A percentile compares a stretch with the other conserved stretches of the same genome.
Evolutionary conservation across 1,284 basidiomycete species (phyloP).

Genomic region (Sparassis latifolia): DNA sequence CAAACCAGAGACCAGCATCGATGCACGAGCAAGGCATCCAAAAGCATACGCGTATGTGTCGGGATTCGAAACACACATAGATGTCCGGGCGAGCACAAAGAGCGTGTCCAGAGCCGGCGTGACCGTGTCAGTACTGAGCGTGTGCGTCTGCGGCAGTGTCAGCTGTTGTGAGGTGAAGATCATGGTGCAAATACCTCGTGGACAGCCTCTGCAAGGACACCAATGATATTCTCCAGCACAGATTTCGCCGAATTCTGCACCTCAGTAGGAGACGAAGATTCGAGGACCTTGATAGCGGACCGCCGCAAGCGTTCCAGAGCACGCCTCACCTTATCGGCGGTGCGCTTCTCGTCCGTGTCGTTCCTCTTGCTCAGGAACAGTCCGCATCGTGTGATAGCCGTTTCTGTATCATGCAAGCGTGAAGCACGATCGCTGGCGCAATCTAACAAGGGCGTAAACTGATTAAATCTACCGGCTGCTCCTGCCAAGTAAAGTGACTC

Average conservation of each 20-base stretch:
- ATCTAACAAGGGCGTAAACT: conserved; percentile 3
- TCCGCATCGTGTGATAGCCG: conserved; percentile 7
- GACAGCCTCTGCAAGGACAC: conserved; percentile 22
- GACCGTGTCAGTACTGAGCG: conserved; percentile 29
- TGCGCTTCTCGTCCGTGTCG: conserved; percentile 28
- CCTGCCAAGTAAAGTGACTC: not conserved
- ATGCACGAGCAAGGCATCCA: conserved; percentile 40
- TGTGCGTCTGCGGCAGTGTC: conserved; percentile 15
- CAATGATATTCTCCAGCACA: conserved; percentile 26
- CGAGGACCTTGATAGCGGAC: conserved; percentile 38
- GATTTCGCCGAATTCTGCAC: conserved; percentile 9
- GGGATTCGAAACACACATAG: conserved; percentile 38
- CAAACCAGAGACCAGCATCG: conserved; percentile 8
- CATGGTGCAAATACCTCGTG: conserved; percentile 19
- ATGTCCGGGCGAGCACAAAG: conserved; percentile 50
- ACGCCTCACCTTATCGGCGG: conserved; percentile 47
- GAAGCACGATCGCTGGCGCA: conserved; percentile 8
- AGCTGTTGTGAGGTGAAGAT: too few species aligned
- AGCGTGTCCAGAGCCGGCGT: conserved; percentile 53
- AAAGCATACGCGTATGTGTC: conserved; percentile 46
- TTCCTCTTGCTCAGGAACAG: conserved; percentile 13
- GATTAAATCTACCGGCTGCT: not conserved
- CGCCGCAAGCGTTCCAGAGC: conserved; percentile 56
- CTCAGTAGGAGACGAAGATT: conserved; percentile 13
- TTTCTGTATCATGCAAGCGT: conserved; percentile 8